Base-by-base conservation (phyloP, 2,329 filamentous ascomycete species). In the Lecanosticta acicola region DNA sequence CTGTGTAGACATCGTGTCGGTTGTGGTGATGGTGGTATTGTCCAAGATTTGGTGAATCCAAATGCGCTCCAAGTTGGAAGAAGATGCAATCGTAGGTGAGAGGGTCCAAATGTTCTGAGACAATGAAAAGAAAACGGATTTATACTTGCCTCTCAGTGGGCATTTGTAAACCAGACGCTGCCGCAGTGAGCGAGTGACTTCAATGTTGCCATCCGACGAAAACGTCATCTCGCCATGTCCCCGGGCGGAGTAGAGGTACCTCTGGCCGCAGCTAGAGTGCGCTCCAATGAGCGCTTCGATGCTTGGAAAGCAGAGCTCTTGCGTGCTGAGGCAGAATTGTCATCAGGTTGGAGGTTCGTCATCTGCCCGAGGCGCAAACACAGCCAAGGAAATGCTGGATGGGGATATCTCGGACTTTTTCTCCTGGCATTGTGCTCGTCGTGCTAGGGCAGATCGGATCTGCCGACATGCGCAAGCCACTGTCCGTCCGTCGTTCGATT, bases 1-100 rank as follows among this genome's bases (percentile, higher is more conserved):
- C 41, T 55, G 48, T 3, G 59, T 61, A 13, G 51, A 41, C 51
- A 54, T 54, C 33, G 35, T 45, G 39, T 5, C 5, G n/a, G 24
- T 35, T 35, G 13, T 17, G 3, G 19, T 8, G 19, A 9, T 32
- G 16, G 26, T 34, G 20, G 29, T 42, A 36, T 24, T 32, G 5
- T 18, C 24, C 24, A 29, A 29, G 16, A 35, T 35, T 18, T 35
- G 18, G 3, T 17, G 3, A 45, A 18, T n/a, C 5, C 7, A 35
- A 35, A 8, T n/a, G 13, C 8, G 16, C 33, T 8, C 5, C 13
- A 35, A 5, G 5, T 35, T 14, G 8, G 16, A 35, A 7, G 18
- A 18, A 17, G 19, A 19, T 19, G 14, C 26, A 32, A 34, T 14
- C 32, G 32, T 34, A 13, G 32, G 13, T 14, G 17, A 14, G 32